phyloP scores from a whole-genome alignment of 371 early-diverging fungal genomes.

The Mucor irregularis region DNA sequence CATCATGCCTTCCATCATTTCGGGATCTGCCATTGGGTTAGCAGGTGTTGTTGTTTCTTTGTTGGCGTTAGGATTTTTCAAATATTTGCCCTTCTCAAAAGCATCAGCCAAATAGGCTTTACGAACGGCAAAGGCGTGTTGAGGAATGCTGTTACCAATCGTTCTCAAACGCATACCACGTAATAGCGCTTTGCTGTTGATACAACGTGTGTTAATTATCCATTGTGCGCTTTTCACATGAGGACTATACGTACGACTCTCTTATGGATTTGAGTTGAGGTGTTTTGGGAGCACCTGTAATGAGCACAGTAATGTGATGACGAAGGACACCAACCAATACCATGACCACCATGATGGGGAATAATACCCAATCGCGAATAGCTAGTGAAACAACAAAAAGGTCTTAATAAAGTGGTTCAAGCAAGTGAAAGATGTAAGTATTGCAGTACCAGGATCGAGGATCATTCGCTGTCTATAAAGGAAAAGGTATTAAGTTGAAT shows the following conservation, averaged over 20 bases:
- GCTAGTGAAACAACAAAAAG: no score
- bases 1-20: constrained; percentile 95
- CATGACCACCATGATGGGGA: constrained; percentile 97
- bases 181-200: constrained; percentile 74
- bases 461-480: constrained; percentile 59
- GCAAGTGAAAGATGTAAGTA: no score
- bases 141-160: constrained; percentile 70
- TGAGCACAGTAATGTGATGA: constrained; percentile 87
- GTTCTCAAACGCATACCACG: constrained; percentile 73
- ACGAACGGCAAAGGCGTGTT: constrained; percentile 71
- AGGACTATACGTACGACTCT: constrained; percentile 74
- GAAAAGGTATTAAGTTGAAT: neutral
- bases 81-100: constrained; percentile 79
- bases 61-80: constrained; percentile 73
- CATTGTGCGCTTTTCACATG: no score
- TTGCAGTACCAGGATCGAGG: constrained; percentile 61
- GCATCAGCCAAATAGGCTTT: constrained; percentile 70
- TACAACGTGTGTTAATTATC: no score
- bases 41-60: constrained; percentile 56
- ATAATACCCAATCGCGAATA: constrained; percentile 91
- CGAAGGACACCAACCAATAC: constrained; percentile 90
- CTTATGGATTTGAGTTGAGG: constrained; percentile 75
- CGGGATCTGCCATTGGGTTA: constrained; percentile 92
- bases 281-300: constrained; percentile 79
- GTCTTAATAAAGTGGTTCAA: neutral